Percentiles rank a stretch among this genome's conserved stretches.
These are phyloP conservation scores for Capsella bursapastoris DNA, from an alignment of 345 rosid species.

Conservation along the genomic window DNA sequence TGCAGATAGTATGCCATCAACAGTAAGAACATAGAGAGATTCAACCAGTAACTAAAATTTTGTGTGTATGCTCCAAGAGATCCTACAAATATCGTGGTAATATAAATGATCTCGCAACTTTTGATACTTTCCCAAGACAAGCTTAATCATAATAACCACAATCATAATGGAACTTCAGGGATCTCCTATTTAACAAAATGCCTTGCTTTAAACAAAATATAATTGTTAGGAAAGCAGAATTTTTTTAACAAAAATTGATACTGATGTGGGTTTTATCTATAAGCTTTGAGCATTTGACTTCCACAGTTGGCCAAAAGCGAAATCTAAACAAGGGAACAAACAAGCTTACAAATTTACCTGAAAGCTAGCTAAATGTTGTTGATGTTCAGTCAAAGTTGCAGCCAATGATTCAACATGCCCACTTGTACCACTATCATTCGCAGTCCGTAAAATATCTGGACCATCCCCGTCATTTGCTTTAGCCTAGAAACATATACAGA, in stretches of 20 bases:
- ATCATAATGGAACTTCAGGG: constrained; percentile 6
- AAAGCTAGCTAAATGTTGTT: constrained; percentile 97
- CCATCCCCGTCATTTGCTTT: constrained; percentile 99
- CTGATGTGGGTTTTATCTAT: background rate
- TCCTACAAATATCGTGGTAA: background rate
- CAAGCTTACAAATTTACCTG: constrained; percentile 59
- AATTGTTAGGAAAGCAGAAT: constrained; percentile 11
- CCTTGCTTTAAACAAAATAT: background rate
- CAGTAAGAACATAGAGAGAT: constrained; percentile 23
- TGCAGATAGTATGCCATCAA: constrained; percentile 47
- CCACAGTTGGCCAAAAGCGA: constrained; percentile 23
- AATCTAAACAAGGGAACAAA: constrained; percentile 11
- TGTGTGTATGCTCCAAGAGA: constrained; percentile 22
- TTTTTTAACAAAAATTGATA: background rate
- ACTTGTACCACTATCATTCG: constrained; percentile 75
- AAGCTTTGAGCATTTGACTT: constrained; percentile 17
- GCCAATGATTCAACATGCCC: constrained; percentile 94
- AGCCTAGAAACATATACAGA: constrained; percentile 58
- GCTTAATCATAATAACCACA: background rate
- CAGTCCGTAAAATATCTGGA: constrained; percentile 87
- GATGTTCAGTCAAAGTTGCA: constrained; percentile 90
- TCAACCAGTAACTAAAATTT: constrained; percentile 11
- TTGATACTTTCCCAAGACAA: constrained; percentile 5
- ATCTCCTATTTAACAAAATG: constrained; percentile 4
- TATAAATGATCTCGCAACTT: background rate